These are phyloP conservation scores for Oenanthe sinensis DNA, from an alignment of 129 eudicot species.

Conservation along the genomic window DNA sequence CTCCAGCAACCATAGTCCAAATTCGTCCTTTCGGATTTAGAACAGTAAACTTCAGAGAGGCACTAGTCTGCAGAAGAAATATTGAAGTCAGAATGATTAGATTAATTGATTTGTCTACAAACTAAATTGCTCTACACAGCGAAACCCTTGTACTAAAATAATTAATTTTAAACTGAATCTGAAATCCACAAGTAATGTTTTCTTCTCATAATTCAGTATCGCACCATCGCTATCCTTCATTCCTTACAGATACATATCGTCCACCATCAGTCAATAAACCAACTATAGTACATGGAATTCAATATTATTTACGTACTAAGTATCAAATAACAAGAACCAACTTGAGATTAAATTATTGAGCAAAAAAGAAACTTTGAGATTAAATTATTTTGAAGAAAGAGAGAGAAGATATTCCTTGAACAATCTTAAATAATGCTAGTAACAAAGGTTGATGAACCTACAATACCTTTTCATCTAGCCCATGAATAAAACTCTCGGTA, in stretches of 20 bases:
- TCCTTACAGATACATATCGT: not conserved
- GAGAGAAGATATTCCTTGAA: not conserved
- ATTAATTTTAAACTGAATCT: not conserved
- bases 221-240: not conserved
- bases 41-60: slow-evolving; percentile 96
- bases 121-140: not conserved
- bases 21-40: slow-evolving; percentile 96
- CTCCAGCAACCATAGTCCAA: slow-evolving; percentile 99
- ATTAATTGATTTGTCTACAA: not conserved
- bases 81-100: not conserved
- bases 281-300: not conserved
- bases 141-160: not conserved
- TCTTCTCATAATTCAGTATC: not conserved
- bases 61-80: slow-evolving; percentile 73
- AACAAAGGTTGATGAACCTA: not conserved
- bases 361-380: not conserved
- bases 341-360: not conserved
- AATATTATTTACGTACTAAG: not conserved
- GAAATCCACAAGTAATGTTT: not conserved
- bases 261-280: not conserved
- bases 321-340: not conserved
- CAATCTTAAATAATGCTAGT: not conserved
- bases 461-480: slow-evolving; percentile 93
- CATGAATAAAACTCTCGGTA: slow-evolving; percentile 88
- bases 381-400: not conserved